Evolutionary conservation across 257 asterid species (phyloP).

Genomic region (Asclepias syriaca): DNA sequence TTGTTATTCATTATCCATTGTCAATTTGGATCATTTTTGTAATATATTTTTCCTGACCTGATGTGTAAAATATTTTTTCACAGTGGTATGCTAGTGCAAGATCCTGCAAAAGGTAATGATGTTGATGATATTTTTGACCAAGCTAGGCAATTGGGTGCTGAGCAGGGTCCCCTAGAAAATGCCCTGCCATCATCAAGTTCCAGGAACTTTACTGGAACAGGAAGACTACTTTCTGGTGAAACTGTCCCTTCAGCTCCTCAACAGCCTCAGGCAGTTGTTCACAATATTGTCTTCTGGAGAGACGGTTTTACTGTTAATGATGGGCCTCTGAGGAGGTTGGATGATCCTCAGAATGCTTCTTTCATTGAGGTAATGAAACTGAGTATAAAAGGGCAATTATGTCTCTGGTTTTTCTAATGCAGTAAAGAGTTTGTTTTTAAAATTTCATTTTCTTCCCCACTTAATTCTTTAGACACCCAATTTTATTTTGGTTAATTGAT

Average conservation of each 20-base stretch:
- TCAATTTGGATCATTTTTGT: not conserved
- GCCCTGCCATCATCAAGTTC: slow-evolving; percentile 71
- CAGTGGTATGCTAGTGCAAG: slow-evolving; percentile 87
- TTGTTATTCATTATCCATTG: not conserved
- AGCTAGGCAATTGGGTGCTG: slow-evolving; percentile 70
- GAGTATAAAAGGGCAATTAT: not conserved
- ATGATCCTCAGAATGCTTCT: slow-evolving; percentile 84
- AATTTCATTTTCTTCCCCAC: not conserved
- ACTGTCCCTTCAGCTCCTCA: slow-evolving; percentile 48
- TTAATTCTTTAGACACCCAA: not conserved
- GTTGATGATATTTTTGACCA: slow-evolving; percentile 43
- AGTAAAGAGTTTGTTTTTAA: not conserved
- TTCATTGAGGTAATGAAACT: slow-evolving; percentile 65
- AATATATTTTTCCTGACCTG: slow-evolving; percentile 6
- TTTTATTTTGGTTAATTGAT: not conserved
- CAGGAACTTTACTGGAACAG: slow-evolving; percentile 74
- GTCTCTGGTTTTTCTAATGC: not conserved
- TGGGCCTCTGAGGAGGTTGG: slow-evolving; percentile 92
- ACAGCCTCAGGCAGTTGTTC: slow-evolving; percentile 70
- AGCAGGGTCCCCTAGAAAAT: slow-evolving; percentile 54
- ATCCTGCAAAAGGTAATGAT: slow-evolving; percentile 43
- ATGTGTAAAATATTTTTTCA: slow-evolving; percentile 18
- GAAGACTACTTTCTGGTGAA: slow-evolving; percentile 77
- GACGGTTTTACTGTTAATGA: slow-evolving; percentile 89
- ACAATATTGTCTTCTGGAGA: slow-evolving; percentile 93